These are phyloP conservation scores for Pythium biforme DNA, from an alignment of 352 stramenopile genomes.

Conservation along the genomic window DNA sequence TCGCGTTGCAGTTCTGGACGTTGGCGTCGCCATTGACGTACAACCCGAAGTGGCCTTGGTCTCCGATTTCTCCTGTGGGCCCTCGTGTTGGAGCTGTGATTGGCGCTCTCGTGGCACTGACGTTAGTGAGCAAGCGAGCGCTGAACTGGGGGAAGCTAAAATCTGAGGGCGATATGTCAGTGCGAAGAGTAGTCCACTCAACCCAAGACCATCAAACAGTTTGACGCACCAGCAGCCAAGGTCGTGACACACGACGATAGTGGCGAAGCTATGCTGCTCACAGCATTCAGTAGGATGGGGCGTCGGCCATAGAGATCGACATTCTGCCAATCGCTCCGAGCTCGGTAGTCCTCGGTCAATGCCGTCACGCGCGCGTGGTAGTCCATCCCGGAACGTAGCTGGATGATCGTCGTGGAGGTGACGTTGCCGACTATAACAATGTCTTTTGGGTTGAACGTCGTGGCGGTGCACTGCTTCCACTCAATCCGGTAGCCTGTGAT, in stretches of 20 bases:
- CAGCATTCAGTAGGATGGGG: constrained; percentile 37
- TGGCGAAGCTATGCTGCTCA: constrained; percentile 50
- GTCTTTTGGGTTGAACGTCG: constrained; percentile 31
- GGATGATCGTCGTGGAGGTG: constrained; percentile 88
- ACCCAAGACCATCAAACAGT: too few species aligned
- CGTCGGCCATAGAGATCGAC: constrained; percentile 90
- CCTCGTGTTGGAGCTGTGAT: constrained; percentile 60
- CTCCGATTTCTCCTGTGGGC: constrained; percentile 77
- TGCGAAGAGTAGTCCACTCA: too few species aligned
- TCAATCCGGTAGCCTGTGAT: constrained; percentile 81
- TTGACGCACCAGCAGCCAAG: constrained; percentile 36
- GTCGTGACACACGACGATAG: constrained; percentile 53
- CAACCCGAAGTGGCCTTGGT: constrained; percentile 90
- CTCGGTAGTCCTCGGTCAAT: constrained; percentile 69
- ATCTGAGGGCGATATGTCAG: constrained; percentile 37
- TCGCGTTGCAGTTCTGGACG: constrained; percentile 91
- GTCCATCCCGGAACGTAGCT: constrained; percentile 45
- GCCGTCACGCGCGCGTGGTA: constrained; percentile 84
- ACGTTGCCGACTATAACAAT: constrained; percentile 82
- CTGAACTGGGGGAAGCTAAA: constrained; percentile 78
- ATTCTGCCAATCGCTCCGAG: constrained; percentile 41
- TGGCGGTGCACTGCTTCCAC: constrained; percentile 45
- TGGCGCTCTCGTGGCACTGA: constrained; percentile 41
- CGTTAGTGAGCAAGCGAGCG: constrained; percentile 70
- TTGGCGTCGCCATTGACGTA: constrained; percentile 87